Evolutionary conservation across 805 yeast species (phyloP).

Genomic region (Candida piceae): DNA sequence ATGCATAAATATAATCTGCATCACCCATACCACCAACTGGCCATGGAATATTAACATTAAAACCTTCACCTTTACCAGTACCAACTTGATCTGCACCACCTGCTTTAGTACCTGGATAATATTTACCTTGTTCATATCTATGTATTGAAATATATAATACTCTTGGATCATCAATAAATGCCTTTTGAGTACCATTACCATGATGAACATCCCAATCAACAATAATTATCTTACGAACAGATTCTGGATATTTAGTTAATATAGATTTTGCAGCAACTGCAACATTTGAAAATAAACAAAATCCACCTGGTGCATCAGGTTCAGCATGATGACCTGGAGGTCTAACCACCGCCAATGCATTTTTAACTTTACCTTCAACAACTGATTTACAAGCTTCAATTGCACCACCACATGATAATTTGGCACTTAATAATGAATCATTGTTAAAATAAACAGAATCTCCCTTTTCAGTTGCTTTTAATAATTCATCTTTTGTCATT

Average conservation of each 20-base stretch:
- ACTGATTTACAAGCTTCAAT: slow-evolving; percentile 96
- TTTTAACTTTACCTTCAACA: slow-evolving; percentile 85
- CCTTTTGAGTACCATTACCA: slow-evolving; percentile 97
- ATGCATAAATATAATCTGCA: slow-evolving; percentile 92
- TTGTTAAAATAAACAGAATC: slow-evolving; percentile 94
- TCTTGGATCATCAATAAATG: slow-evolving; percentile 82
- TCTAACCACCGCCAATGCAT: slow-evolving; percentile 89
- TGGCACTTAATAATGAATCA: slow-evolving; percentile 82
- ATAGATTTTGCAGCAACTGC: slow-evolving; percentile 94
- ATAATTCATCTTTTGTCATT: slow-evolving; percentile 71
- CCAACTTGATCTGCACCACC: slow-evolving; percentile 84
- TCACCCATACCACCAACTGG: slow-evolving; percentile 87
- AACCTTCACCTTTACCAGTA: slow-evolving; percentile 82
- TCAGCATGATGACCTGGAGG: slow-evolving; percentile 99
- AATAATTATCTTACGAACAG: slow-evolving; percentile 76
- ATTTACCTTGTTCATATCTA: slow-evolving; percentile 85
- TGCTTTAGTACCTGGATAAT: slow-evolving; percentile 89
- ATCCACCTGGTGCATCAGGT: slow-evolving; percentile 95
- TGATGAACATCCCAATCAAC: slow-evolving; percentile 99
- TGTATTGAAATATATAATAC: slow-evolving; percentile 90
- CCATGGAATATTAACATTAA: slow-evolving; percentile 91
- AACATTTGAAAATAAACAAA: slow-evolving; percentile 91
- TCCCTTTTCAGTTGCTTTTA: slow-evolving; percentile 82
- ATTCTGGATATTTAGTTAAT: slow-evolving; percentile 77
- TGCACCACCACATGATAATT: slow-evolving; percentile 92